Conservation (phyloP, 805 yeast species). For the Metschnikowia lachancei region DNA sequence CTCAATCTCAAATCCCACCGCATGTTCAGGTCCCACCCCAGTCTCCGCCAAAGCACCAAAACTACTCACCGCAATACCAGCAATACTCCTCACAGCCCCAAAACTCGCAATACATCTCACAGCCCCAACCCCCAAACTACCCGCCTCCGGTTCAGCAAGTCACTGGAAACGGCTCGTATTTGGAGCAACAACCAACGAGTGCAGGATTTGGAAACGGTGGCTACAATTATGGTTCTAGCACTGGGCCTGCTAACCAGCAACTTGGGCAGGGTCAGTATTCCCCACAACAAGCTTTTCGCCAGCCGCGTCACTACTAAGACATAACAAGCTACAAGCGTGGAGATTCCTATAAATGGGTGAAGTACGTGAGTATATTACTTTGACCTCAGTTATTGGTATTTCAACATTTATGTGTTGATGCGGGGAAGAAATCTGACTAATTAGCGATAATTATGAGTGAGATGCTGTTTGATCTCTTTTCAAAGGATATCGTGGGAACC, state of each 20-base stretch:
- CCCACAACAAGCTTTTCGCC: not conserved
- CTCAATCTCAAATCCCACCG: not conserved
- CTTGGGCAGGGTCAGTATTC: not conserved
- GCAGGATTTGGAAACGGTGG: slow-evolving; percentile 39
- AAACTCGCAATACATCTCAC: not conserved
- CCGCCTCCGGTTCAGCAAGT: slow-evolving; percentile 1
- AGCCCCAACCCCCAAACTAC: not conserved
- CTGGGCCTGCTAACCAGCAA: not conserved
- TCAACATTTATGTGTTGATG: too few species aligned
- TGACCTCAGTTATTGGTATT: too few species aligned
- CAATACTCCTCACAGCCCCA: not conserved
- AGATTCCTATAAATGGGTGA: too few species aligned
- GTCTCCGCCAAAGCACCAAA: not conserved
- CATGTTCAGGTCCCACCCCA: not conserved
- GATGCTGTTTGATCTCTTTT: too few species aligned
- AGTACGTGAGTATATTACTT: too few species aligned
- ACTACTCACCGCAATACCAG: not conserved
- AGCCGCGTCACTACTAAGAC: not conserved
- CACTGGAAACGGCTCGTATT: not conserved
- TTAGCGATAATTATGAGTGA: too few species aligned
- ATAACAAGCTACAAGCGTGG: too few species aligned
- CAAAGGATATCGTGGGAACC: too few species aligned
- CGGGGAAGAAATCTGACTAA: too few species aligned
- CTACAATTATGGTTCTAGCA: not conserved
- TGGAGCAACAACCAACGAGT: slow-evolving; percentile 37